A percentile compares a stretch with the other conserved stretches of the same genome.
Evolutionary conservation across 805 yeast species (phyloP).

Genomic region (Saccharomycopsis schoenii): DNA sequence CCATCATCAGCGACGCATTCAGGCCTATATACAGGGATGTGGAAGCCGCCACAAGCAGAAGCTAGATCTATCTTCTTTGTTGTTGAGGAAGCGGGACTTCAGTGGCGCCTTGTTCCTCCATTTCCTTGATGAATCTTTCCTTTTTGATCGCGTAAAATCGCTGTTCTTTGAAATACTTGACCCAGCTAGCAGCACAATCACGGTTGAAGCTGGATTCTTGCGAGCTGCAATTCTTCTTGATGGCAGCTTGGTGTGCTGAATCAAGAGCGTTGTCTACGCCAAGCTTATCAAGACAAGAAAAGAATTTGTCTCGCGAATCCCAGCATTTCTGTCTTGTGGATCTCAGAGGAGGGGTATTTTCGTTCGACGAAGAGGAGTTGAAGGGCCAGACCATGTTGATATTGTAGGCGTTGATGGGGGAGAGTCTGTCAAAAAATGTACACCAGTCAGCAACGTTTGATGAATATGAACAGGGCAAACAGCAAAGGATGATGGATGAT

Average conservation of each 20-base stretch:
- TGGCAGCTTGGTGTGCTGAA: conserved; percentile 32
- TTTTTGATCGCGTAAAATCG: conserved; percentile 68
- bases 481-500: no score
- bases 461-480: no score
- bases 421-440: no score
- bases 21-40: no score
- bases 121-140: conserved; percentile 55
- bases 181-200: conserved; percentile 86
- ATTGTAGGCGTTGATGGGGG: not conserved
- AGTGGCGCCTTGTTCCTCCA: conserved; percentile 57
- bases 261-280: conserved; percentile 63
- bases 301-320: conserved; percentile 77
- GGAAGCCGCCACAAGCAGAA: not conserved
- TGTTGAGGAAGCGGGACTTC: conserved; percentile 2
- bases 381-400: conserved; percentile 13
- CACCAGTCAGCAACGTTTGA: no score
- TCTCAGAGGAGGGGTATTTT: conserved; percentile 43
- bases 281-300: conserved; percentile 61
- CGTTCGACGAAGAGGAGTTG: conserved; percentile 23
- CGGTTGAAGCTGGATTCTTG: conserved; percentile 51
- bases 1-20: no score
- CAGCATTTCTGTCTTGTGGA: conserved; percentile 72
- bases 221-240: conserved; percentile 46
- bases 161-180: conserved; percentile 81
- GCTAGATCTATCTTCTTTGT: not conserved